These are phyloP conservation scores for Rhypophila decipiens DNA, from an alignment of 495 filamentous ascomycete species.

Conservation along the genomic window DNA sequence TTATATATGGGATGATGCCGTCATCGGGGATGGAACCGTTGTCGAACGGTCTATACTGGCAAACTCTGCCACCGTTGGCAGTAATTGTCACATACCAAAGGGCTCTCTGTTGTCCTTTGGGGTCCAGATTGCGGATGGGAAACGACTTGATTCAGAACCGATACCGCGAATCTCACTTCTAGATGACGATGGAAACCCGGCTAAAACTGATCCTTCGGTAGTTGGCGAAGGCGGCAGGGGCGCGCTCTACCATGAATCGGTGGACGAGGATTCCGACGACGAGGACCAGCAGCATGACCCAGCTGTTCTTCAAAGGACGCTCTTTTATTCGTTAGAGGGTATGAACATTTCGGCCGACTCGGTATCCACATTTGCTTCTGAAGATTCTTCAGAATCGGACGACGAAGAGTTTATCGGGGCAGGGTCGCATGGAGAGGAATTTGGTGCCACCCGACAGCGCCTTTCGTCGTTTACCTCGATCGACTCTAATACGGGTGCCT, in stretches of 20 bases:
- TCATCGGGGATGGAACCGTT: slow-evolving; percentile 65
- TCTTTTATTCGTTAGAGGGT: slow-evolving; percentile 63
- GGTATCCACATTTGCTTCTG: slow-evolving; percentile 55
- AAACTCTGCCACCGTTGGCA: slow-evolving; percentile 61
- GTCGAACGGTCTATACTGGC: slow-evolving; percentile 72
- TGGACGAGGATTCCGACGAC: slow-evolving; percentile 38
- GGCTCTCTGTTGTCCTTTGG: slow-evolving; percentile 77
- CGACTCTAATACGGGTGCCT: slow-evolving; percentile 33
- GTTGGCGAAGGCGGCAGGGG: slow-evolving; percentile 55
- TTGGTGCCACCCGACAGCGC: slow-evolving; percentile 30
- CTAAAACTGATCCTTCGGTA: slow-evolving; percentile 45
- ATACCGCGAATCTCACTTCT: slow-evolving; percentile 32
- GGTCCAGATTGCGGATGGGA: slow-evolving; percentile 60
- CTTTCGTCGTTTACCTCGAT: slow-evolving; percentile 48
- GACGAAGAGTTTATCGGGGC: slow-evolving; percentile 22
- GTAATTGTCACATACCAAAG: slow-evolving; percentile 56
- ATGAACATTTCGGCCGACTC: slow-evolving; percentile 70
- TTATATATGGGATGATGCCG: slow-evolving; percentile 84
- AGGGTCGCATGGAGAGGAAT: slow-evolving; percentile 3
- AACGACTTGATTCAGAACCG: slow-evolving; percentile 20
- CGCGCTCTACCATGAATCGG: slow-evolving; percentile 39
- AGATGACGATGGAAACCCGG: slow-evolving; percentile 27
- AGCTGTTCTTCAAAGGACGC: slow-evolving; percentile 29
- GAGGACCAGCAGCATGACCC: slow-evolving; percentile 42
- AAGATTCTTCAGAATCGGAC: slow-evolving; percentile 35